Evolutionary conservation across 352 stramenopile genomes (phyloP), one percentile per base, ranked within the genome.

Genomic region (Blastocystis sp.): DNA sequence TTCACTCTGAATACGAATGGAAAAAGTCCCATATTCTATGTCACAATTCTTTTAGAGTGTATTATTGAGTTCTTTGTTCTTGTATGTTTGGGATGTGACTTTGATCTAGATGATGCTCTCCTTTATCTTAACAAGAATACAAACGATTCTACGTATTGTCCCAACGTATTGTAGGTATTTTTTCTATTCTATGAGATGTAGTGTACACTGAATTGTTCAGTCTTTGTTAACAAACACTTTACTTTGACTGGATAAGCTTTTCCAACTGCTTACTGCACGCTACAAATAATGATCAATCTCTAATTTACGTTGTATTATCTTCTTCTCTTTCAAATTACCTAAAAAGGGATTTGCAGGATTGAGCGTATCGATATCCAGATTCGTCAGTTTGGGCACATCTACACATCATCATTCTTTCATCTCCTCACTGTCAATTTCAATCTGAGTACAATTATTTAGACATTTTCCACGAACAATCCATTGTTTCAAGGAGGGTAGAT

Each of bases 141-240:
- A 83, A 42, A 83, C 71, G 12, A 83, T 83, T 21, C 71, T 65
- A 5, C 24, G 54, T 9, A 61, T 83, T 42, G 71, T 83, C 39
- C 71, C 71, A 43, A n/a, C 6, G 21, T 16, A 83, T 27, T 42
- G 71, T 83, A 52, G 7, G 14, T n/a, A 16, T 14, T 49, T 3
- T 0, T 11, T 32, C n/a, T 37, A 27, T 14, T 2, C 65, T 54
- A 0, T 66, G 19, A 65, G 39, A 4, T 66, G 46, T 83, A 83
- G 71, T 83, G 71, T 83, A 83, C 49, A 37, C 49, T 83, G 51
- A 37, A 46, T 56, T 83, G n/a, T n/a, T 66, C 58, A 49, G 14
- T 32, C 27, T 83, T 49, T 66, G 35, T 80, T 80, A 43, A 37
- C 35, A 46, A 21, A 63, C 27, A 80, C 37, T 37, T 46, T 75